These are phyloP conservation scores for Mycena citricolor DNA, from an alignment of 1,284 basidiomycete genomes.

Conservation along the genomic window DNA sequence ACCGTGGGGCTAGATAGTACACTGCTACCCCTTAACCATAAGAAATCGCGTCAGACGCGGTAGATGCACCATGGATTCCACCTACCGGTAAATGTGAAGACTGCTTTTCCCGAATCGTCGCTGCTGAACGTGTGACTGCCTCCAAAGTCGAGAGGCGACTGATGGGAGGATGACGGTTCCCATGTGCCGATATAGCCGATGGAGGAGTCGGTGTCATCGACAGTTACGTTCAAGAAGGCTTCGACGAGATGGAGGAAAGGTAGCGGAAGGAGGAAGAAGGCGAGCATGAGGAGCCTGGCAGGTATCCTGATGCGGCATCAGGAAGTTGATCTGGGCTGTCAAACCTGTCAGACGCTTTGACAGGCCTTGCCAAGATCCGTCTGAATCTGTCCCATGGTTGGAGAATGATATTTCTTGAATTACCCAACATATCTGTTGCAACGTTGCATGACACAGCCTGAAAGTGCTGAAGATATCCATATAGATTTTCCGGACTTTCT, in stretches of 20 bases:
- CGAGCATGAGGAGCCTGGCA: slow-evolving; percentile 4
- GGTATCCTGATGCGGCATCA: too few species aligned
- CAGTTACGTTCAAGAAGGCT: slow-evolving; percentile 9
- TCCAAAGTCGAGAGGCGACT: slow-evolving; percentile 29
- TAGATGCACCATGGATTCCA: background rate
- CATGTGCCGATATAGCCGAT: slow-evolving; percentile 14
- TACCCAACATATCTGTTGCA: too few species aligned
- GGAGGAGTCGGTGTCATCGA: slow-evolving; percentile 15
- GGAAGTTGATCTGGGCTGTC: too few species aligned
- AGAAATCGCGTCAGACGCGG: background rate
- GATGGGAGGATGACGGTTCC: background rate
- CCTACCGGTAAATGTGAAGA: slow-evolving; percentile 35
- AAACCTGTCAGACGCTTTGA: too few species aligned
- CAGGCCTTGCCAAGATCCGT: too few species aligned
- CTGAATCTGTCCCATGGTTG: too few species aligned
- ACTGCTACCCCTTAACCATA: slow-evolving; percentile 30
- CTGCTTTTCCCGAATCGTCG: slow-evolving; percentile 34
- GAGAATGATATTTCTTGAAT: too few species aligned
- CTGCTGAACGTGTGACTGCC: slow-evolving; percentile 38
- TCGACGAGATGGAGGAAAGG: slow-evolving; percentile 4
- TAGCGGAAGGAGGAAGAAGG: slow-evolving; percentile 6
- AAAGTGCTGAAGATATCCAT: too few species aligned
- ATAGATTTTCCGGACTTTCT: too few species aligned
- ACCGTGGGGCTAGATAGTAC: slow-evolving; percentile 37
- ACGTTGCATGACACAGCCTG: too few species aligned